Base-by-base conservation (phyloP, 768 basidiomycete genomes). In the Candolleomyces eurysporus region DNA sequence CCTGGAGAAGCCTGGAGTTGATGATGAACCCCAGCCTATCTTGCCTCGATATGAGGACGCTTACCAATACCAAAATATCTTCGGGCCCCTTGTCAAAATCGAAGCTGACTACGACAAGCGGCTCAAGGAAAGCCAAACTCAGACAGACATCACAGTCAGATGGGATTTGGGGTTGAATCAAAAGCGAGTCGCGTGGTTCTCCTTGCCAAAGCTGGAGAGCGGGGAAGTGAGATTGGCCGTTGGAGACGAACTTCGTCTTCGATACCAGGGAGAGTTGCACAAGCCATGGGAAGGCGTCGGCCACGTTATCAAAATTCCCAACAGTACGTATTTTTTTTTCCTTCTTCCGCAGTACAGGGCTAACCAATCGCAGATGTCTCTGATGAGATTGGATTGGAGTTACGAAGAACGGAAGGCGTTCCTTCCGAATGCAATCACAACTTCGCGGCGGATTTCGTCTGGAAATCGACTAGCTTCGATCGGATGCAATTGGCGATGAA, bases 401-500 rank as follows among this genome's bases (percentile, higher is more conserved):
- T 99, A 26, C 82, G 94, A 60, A 82, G 91, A 51, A 87, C 92
- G 1, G 96, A 98, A 66, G 94, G 94, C 16, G 95, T 96, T 7
- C 97, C 97, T 5, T 86, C 89, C 17, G 96, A 98, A 36, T 86
- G 94, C 75, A 94, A 94, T 0, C 94, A 96, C 71, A 92, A 93
- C 67, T 98, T 97, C 69, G 89, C 92, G 0, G 97, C 90, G n/a
- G 97, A 99, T 73, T 99, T 98, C 69, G 96, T 99, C 5, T 99
- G 97, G 97, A 99, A 99, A 76, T 96, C 95, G 5, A 99, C 97
- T 1, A 98, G 96, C 73, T 99, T 99, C 69, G 97, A 99, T 73
- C 84, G 97, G 53, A 99, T 99, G 97, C 97, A 99, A 72, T 83
- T 94, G 39, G 96, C 97, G 0, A 98, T 99, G 96, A 98, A 98